A percentile compares a stretch with the other conserved stretches of the same genome.
Conservation (phyloP, 2,329 filamentous ascomycete genomes). For the Amylocarpus encephaloides region DNA sequence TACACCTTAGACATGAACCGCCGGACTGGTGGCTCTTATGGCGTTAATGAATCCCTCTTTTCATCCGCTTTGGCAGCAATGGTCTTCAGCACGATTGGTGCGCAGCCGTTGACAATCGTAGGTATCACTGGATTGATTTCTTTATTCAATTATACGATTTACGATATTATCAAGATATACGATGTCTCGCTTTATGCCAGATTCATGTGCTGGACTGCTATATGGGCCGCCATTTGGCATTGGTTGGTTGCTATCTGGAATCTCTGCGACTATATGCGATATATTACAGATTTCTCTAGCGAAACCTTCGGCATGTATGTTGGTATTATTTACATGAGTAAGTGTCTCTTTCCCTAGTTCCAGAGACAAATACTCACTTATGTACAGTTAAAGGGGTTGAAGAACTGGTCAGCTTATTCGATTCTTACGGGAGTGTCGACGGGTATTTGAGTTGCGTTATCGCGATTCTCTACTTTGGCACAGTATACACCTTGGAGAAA, state of each 20-base stretch:
- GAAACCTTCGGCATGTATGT: constrained; percentile 10
- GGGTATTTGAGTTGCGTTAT: constrained; percentile 7
- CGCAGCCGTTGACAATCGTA: constrained; percentile 50
- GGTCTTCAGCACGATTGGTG: constrained; percentile 45
- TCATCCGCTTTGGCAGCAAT: constrained; percentile 48
- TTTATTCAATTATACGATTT: constrained; percentile 54
- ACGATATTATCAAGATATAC: constrained; percentile 46
- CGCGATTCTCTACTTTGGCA: constrained; percentile 8
- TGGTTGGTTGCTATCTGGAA: constrained; percentile 49
- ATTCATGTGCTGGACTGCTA: constrained; percentile 48
- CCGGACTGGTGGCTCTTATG: constrained; percentile 47
- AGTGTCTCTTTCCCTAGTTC: not conserved
- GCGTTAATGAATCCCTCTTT: constrained; percentile 50
- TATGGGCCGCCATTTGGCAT: constrained; percentile 43
- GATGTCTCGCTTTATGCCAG: constrained; percentile 44
- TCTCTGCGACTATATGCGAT: constrained; percentile 51
- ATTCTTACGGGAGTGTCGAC: constrained; percentile 5
- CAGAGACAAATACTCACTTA: not conserved
- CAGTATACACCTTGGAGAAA: constrained; percentile 5
- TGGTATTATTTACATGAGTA: constrained; percentile 10
- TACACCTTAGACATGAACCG: constrained; percentile 54
- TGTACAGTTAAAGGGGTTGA: constrained; percentile 9
- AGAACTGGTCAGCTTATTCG: constrained; percentile 6
- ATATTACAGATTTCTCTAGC: constrained; percentile 41
- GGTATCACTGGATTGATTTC: constrained; percentile 50